Evolutionary conservation across 2,329 filamentous ascomycete genomes (phyloP), one percentile per base, ranked within the genome.

Genomic region (Penicillium sp.): DNA sequence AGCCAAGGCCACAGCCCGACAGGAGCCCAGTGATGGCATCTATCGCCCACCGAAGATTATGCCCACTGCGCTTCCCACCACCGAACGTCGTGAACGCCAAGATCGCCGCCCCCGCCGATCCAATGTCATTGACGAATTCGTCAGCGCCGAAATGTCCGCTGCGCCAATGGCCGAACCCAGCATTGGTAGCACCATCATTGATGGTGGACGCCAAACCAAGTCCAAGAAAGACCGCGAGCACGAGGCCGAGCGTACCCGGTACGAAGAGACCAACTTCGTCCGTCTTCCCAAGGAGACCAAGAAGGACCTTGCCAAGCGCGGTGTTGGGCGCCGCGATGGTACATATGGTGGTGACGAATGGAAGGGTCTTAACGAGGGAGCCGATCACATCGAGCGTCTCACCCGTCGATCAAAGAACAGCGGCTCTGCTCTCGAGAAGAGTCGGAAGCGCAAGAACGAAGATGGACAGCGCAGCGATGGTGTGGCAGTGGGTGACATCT

Each of bases 331-430:
- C 37, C 71, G 72, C 60, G 78, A 82, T 75, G 81, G 71, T 79
- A 88, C 83, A 78, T 97, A 91, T 79, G 94, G 94, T 64, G 95
- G 95, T 56, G 95, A 98, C 79, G 95, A 98, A 75, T 98, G 93
- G 92, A 87, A 89, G 66, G 89, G 90, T 28, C 81, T 99, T 49
- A 92, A 91, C 60, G 89, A 93, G 75, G 92, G 93, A 8, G 86
- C 93, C 56, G 92, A 97, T 78, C 85, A 94, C 49, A 97, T 97
- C 77, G 90, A 93, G 70, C 85, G 89, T 65, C 82, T 97, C 72
- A 97, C 93, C 7, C 88, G 87, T 77, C 86, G 86, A 73, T 91
- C 88, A 76, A 83, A 83, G 63, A 82, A 83, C 38, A 82, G 83
- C 67, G 75, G 83, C 53, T 80, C 84, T 67, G 85, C 86, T 0